Conservation (phyloP, 140 eudicot species). For the Oenanthe javanica region DNA sequence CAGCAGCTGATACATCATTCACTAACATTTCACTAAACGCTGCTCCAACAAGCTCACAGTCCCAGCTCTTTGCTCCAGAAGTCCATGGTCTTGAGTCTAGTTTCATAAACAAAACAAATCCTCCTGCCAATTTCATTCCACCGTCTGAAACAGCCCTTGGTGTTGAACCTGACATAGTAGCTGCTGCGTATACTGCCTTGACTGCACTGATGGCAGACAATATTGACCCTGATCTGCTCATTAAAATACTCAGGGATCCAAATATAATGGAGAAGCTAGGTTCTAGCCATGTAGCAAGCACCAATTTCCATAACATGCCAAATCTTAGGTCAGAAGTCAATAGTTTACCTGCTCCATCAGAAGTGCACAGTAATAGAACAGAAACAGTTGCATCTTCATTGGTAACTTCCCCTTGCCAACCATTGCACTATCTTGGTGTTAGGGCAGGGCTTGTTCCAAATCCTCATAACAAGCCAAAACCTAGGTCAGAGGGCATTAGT, state of each 20-base stretch:
- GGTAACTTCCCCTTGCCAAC: constrained; percentile 23
- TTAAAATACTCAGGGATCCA: constrained; percentile 63
- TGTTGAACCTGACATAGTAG: constrained; percentile 42
- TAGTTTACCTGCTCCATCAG: constrained; percentile 27
- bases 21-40: constrained; percentile 8
- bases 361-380: constrained; percentile 26
- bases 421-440: constrained; percentile 33
- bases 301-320: constrained; percentile 24
- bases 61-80: constrained; percentile 9
- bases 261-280: constrained; percentile 49
- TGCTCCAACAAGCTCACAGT: constrained; percentile 9
- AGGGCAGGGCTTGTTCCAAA: constrained; percentile 25
- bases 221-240: constrained; percentile 63
- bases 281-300: constrained; percentile 32
- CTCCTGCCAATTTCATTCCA: constrained; percentile 19
- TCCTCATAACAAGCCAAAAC: constrained; percentile 25
- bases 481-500: constrained; percentile 21
- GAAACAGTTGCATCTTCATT: constrained; percentile 28
- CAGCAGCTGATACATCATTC: constrained; percentile 25
- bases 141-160: constrained; percentile 28
- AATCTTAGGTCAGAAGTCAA: constrained; percentile 19
- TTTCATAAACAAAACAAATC: background rate
- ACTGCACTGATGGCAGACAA: constrained; percentile 38
- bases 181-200: constrained; percentile 57
- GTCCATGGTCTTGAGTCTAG: constrained; percentile 6